These are phyloP conservation scores for Dictyostelium capitatum DNA, from an alignment of 78 protist species.

Conservation along the genomic window DNA sequence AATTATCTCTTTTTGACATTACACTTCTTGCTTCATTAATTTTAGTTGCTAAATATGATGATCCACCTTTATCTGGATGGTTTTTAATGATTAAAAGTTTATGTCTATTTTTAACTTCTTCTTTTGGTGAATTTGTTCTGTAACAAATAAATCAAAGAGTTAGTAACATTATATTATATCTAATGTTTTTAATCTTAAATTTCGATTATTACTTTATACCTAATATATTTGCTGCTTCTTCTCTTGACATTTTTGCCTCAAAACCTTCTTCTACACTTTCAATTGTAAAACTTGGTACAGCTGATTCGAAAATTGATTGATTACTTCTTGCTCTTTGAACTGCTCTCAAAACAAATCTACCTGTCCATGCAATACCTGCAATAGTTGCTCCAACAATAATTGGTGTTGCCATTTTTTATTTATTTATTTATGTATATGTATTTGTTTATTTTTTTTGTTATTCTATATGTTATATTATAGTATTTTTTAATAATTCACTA, in stretches of 20 bases:
- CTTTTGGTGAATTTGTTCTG: slow-evolving; percentile 31
- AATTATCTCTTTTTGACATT: neutral
- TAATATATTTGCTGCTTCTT: slow-evolving; percentile 43
- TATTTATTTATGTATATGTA: neutral
- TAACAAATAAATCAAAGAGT: neutral
- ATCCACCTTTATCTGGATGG: slow-evolving; percentile 83
- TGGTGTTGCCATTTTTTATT: slow-evolving; percentile 76
- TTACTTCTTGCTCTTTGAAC: neutral
- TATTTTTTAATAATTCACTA: no score
- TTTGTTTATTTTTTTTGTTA: neutral
- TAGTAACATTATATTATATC: neutral
- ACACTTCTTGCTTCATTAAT: slow-evolving; percentile 69
- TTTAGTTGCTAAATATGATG: slow-evolving; percentile 74
- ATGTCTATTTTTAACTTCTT: slow-evolving; percentile 36
- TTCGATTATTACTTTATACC: slow-evolving; percentile 24
- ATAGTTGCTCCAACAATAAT: slow-evolving; percentile 49
- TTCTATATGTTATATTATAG: neutral
- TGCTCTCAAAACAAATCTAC: slow-evolving; percentile 22
- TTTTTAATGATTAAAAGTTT: slow-evolving; percentile 55
- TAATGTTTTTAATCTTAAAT: neutral
- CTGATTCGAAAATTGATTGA: neutral
- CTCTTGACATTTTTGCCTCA: slow-evolving; percentile 6
- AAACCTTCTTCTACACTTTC: slow-evolving; percentile 48
- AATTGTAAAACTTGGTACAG: neutral
- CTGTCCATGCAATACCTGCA: slow-evolving; percentile 66